These are phyloP conservation scores for Chloris gayana DNA, from an alignment of 176 grass and related monocot species.

Conservation along the genomic window DNA sequence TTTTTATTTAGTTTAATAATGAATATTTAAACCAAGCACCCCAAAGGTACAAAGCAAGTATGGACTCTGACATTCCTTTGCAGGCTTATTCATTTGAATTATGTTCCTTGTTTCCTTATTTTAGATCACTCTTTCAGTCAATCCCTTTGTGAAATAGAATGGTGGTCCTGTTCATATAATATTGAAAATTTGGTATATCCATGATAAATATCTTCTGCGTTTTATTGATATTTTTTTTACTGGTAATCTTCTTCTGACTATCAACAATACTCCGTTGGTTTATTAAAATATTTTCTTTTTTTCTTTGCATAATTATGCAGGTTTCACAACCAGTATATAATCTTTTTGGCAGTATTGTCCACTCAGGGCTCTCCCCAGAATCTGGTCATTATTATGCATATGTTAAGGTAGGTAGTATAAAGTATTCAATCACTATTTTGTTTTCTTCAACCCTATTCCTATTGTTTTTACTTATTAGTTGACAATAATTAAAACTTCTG, in stretches of 20 bases:
- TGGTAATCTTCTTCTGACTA: background rate
- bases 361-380: conserved; percentile 83
- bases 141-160: background rate
- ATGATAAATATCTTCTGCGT: background rate
- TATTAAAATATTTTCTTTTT: background rate
- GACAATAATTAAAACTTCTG: conserved; percentile 22
- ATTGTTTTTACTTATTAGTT: conserved; percentile 22
- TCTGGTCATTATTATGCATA: conserved; percentile 99
- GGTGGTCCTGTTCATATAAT: background rate
- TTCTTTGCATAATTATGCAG: conserved; percentile 49
- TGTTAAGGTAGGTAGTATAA: conserved; percentile 88
- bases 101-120: conserved; percentile 8
- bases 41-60: conserved; percentile 3
- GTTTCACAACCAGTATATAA: conserved; percentile 72
- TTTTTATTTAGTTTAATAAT: conserved; percentile 23
- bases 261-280: background rate
- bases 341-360: conserved; percentile 92
- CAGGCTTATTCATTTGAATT: conserved; percentile 9
- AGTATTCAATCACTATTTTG: conserved; percentile 24
- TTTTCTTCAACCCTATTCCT: conserved; percentile 36
- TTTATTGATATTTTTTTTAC: conserved; percentile 12
- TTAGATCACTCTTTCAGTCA: background rate
- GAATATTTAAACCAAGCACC: conserved; percentile 8
- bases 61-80: conserved; percentile 18
- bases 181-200: no score